Percentiles rank a stretch among this genome's conserved stretches.
Conservation (phyloP, 805 yeast species). For the Kluyveromyces nonfermentans region DNA sequence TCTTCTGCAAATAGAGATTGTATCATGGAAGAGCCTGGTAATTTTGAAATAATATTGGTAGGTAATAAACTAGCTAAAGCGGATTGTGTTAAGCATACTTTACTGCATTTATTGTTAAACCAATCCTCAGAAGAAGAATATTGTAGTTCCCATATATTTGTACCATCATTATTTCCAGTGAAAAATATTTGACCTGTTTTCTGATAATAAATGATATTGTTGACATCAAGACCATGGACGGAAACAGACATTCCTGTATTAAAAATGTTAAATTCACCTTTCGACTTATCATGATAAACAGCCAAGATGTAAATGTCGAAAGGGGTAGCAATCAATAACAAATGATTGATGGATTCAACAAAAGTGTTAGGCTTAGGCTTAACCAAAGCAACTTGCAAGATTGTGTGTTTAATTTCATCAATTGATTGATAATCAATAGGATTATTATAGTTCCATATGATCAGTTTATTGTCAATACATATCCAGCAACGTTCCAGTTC, state of each 20-base stretch:
- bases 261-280: slow-evolving; percentile 53
- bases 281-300: slow-evolving; percentile 40
- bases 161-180: slow-evolving; percentile 69
- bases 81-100: slow-evolving; percentile 71
- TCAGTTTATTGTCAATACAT: slow-evolving; percentile 67
- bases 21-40: slow-evolving; percentile 32
- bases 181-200: slow-evolving; percentile 74
- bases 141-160: slow-evolving; percentile 77
- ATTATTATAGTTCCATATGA: slow-evolving; percentile 71
- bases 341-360: slow-evolving; percentile 61
- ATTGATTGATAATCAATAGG: slow-evolving; percentile 65
- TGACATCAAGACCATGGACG: slow-evolving; percentile 66
- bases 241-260: slow-evolving; percentile 79
- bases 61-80: slow-evolving; percentile 47
- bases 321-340: slow-evolving; percentile 73
- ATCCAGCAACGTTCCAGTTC: slow-evolving; percentile 82
- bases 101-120: slow-evolving; percentile 75
- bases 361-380: slow-evolving; percentile 76
- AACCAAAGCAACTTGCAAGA: slow-evolving; percentile 66
- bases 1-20: slow-evolving; percentile 30
- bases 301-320: slow-evolving; percentile 71
- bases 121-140: slow-evolving; percentile 80
- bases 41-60: slow-evolving; percentile 22
- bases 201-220: slow-evolving; percentile 48
- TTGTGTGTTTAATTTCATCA: slow-evolving; percentile 73